Evolutionary conservation across 2,329 filamentous ascomycete genomes (phyloP).

Genomic region (Neopestalotiopsis sp.): DNA sequence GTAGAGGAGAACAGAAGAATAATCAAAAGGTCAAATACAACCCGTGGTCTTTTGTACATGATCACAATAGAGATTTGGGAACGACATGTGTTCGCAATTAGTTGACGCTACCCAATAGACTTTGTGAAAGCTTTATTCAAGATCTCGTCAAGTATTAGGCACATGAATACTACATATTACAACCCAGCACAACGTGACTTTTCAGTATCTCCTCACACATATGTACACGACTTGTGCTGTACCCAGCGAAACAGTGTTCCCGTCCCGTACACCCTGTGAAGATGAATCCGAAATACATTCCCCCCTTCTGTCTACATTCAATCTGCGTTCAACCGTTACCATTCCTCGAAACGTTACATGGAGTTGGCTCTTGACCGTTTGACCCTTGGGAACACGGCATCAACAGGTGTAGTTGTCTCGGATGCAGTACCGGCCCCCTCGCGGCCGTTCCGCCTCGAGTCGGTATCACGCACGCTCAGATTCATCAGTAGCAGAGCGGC

Average conservation of each 20-base stretch:
- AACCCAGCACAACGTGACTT: not conserved
- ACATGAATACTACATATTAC: not conserved
- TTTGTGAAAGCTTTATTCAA: not conserved
- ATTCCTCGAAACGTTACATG: constrained; percentile 31
- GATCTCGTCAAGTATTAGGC: not conserved
- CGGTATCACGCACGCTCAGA: constrained; percentile 45
- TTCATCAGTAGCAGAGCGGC: constrained; percentile 54
- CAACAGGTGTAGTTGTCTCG: constrained; percentile 28
- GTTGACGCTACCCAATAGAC: not conserved
- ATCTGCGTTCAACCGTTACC: not conserved
- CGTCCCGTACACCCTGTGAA: not conserved
- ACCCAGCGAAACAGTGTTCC: not conserved
- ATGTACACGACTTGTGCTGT: not conserved
- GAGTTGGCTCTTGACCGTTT: constrained; percentile 49
- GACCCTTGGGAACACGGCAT: constrained; percentile 35
- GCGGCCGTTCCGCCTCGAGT: constrained; percentile 6
- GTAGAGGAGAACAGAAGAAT: constrained; percentile 19
- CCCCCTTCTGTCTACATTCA: not conserved
- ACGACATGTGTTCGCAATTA: not conserved
- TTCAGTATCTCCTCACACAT: not conserved
- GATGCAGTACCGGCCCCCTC: constrained; percentile 21
- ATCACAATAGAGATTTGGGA: too few relatives aligned
- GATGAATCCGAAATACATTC: not conserved
- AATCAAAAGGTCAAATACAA: constrained; percentile 7
- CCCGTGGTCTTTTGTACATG: too few relatives aligned